Base-by-base conservation (phyloP, 257 asterid genomes). In the Vinca minor region DNA sequence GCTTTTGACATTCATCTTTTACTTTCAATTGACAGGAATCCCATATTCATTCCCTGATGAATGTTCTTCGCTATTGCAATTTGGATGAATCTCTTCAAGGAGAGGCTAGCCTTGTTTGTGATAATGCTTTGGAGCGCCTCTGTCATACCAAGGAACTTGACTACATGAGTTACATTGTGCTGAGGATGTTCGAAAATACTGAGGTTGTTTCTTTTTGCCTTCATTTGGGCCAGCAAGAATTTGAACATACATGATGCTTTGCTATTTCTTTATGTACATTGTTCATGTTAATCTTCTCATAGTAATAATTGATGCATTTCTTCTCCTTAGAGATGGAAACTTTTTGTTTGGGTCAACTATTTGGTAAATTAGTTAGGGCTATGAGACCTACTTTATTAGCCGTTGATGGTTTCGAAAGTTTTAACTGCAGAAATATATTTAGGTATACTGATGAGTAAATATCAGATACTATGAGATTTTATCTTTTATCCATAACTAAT, bases 31-130 rank as follows among this genome's bases (percentile, higher is more conserved):
- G 66, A 63, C 77, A 93, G 98, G 98, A 93, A 81, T 93, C 98
- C 17, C 98, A 93, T 76, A 89, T 93, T 46, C 98, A 93, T 75
- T 93, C 98, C 20, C 70, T 93, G 79, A 89, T 93, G 95, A 93
- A 93, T 66, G 98, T 93, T 66, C 94, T 93, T 77, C 98, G 98
- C 44, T 93, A 93, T 66, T 93, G 98, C 84, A 84, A 93, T 71
- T 75, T 93, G 83, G 97, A 93, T 63, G 98, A 93, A 69, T 85
- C 97, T 66, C 88, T 84, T 65, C 94, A 81, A 79, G 96, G 83
- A 64, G 98, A 93, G 75, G 82, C 78, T 23, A 77, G 97, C 82
- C 96, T 87, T 55, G 85, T 93, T 53, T 85, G 86, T 41, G 90
- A 93, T 69, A 80, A 67, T 74, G 95, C 92, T 36, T 72, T 89